phyloP scores from a whole-genome alignment of 2,329 filamentous ascomycete species.

The Colletotrichum truncatum region DNA sequence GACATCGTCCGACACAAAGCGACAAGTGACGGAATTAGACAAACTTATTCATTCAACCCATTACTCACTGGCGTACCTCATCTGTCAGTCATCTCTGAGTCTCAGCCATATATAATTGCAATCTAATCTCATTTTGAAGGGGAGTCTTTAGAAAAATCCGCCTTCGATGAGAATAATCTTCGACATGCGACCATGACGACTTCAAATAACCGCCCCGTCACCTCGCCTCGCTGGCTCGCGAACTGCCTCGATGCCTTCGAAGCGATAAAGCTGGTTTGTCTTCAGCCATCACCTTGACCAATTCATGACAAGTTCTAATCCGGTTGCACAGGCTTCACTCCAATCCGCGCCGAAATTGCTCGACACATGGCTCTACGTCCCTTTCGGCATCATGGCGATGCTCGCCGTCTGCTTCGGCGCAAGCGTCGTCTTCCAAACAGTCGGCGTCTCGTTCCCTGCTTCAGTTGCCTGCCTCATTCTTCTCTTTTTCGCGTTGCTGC shows the following conservation, averaged over 20 bases:
- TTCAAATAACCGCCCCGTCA: neutral
- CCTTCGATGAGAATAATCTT: neutral
- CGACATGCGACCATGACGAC: neutral
- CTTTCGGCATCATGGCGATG: slow-evolving; percentile 50
- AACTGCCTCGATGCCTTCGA: neutral
- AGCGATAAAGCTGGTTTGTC: slow-evolving; percentile 23
- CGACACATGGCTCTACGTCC: slow-evolving; percentile 60
- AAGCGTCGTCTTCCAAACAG: slow-evolving; percentile 52
- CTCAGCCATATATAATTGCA: neutral
- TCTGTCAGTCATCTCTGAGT: neutral
- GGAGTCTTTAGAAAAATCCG: fast-evolving
- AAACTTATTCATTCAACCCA: neutral
- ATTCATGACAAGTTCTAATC: neutral
- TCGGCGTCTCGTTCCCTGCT: slow-evolving; percentile 64
- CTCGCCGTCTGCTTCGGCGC: slow-evolving; percentile 54
- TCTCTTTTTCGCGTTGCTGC: slow-evolving; percentile 59
- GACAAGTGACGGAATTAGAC: neutral
- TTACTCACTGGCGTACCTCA: neutral
- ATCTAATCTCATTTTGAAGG: neutral
- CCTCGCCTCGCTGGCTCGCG: slow-evolving; percentile 1
- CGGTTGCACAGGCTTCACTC: neutral
- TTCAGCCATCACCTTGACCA: fast-evolving
- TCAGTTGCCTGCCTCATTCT: slow-evolving; percentile 67
- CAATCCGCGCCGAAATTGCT: slow-evolving; percentile 35
- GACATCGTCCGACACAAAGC: neutral